Evolutionary conservation across 192 early-diverging fungal genomes (phyloP).

Genomic region (Oehlia diaphana): DNA sequence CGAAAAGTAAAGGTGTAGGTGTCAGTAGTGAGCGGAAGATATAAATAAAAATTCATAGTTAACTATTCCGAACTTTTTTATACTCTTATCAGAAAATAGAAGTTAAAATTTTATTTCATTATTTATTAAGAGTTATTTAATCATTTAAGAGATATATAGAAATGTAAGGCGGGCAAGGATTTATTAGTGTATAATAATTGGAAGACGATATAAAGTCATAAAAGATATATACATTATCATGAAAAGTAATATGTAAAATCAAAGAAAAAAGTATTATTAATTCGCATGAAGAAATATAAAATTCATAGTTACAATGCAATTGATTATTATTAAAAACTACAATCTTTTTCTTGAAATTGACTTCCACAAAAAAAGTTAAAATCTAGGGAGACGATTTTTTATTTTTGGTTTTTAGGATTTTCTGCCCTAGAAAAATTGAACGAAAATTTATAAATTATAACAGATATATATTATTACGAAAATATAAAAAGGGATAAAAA

Average conservation of each 20-base stretch:
- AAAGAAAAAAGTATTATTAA: not conserved
- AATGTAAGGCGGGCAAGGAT: not conserved
- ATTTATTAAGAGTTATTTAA: no score
- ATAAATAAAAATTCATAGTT: no score
- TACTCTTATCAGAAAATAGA: no score
- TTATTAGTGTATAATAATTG: not conserved
- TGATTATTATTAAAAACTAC: no score
- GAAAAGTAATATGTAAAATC: not conserved
- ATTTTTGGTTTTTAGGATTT: constrained; percentile 10
- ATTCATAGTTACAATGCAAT: not conserved
- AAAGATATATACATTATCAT: not conserved
- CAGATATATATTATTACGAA: no score
- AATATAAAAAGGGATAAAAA: not conserved
- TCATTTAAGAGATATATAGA: no score
- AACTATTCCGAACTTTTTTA: no score
- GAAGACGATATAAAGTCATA: not conserved
- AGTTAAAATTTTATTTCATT: no score
- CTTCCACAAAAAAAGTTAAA: not conserved
- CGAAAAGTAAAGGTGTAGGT: no score
- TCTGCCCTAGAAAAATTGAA: not conserved
- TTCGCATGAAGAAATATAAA: not conserved
- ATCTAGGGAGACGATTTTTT: not conserved
- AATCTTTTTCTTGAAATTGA: no score
- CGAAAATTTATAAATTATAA: not conserved
- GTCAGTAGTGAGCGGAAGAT: no score